Percentiles rank a stretch among this genome's conserved stretches.
phyloP scores from a whole-genome alignment of 1,139 yeast species.

The Debaryomyces sp. region DNA sequence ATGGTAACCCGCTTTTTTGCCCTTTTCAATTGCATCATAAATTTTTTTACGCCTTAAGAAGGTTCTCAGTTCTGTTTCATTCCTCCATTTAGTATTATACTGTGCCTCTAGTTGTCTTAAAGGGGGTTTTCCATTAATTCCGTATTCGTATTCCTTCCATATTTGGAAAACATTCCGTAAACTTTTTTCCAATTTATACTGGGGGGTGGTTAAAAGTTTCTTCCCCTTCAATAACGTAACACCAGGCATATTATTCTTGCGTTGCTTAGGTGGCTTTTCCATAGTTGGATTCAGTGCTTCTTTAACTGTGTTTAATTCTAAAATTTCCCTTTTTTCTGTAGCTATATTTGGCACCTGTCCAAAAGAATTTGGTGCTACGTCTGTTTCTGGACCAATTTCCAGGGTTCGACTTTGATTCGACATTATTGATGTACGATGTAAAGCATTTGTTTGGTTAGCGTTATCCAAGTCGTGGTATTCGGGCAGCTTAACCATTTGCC shows the following conservation, averaged over 20 bases:
- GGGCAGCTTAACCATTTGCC: neutral
- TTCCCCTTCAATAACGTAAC: constrained; percentile 6
- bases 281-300: neutral
- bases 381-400: neutral
- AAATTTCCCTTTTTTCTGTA: neutral
- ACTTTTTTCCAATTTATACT: constrained; percentile 37
- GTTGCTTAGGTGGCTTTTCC: neutral
- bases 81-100: constrained; percentile 55
- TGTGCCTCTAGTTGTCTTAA: constrained; percentile 42
- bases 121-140: constrained; percentile 51
- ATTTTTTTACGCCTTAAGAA: constrained; percentile 41
- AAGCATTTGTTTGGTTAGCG: neutral
- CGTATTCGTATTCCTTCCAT: constrained; percentile 47
- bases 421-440: neutral
- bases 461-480: neutral
- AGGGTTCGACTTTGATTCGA: neutral
- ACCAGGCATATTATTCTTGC: neutral
- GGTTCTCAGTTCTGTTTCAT: constrained; percentile 48
- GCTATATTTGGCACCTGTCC: neutral
- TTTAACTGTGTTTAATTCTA: neutral
- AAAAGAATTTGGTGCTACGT: neutral
- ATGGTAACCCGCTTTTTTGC: constrained; percentile 33
- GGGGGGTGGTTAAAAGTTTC: constrained; percentile 22
- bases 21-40: constrained; percentile 42
- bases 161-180: constrained; percentile 41